Evolutionary conservation across 495 filamentous ascomycete genomes (phyloP).

Genomic region (Penicillium manginii): DNA sequence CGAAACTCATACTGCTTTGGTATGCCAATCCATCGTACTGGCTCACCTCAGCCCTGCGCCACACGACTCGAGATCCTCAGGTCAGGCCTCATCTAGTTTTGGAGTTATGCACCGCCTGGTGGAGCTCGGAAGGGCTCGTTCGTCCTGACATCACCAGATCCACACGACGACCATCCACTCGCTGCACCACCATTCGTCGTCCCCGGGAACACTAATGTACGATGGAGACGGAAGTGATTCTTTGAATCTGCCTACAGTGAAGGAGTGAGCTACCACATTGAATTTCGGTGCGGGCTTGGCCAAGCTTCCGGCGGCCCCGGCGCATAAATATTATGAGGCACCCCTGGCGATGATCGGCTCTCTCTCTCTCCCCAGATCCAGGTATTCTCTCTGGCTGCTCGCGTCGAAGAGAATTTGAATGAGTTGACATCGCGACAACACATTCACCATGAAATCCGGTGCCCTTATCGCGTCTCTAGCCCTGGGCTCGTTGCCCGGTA

Average conservation of each 20-base stretch:
- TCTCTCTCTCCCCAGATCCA: conserved; percentile 3
- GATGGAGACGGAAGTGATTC: background rate
- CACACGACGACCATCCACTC: conserved; percentile 17
- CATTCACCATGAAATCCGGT: conserved; percentile 30
- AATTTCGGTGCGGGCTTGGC: conserved; percentile 19
- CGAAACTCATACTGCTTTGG: background rate
- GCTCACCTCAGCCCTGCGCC: conserved; percentile 12
- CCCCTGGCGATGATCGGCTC: conserved; percentile 17
- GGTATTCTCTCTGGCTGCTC: background rate
- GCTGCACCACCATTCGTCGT: conserved; percentile 21
- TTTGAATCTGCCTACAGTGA: conserved; percentile 11
- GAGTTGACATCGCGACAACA: background rate
- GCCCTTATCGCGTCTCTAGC: conserved; percentile 25
- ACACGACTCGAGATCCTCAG: background rate
- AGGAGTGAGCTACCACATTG: background rate
- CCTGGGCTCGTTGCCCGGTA: conserved; percentile 39
- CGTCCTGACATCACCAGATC: conserved; percentile 24
- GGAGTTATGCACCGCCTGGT: conserved; percentile 2
- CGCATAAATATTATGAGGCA: conserved; percentile 24
- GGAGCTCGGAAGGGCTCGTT: conserved; percentile 3
- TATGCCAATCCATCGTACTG: background rate
- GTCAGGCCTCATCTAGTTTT: background rate
- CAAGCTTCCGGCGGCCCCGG: conserved; percentile 32
- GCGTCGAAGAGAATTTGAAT: background rate
- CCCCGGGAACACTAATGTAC: conserved; percentile 16